Percentiles rank a stretch among this genome's conserved stretches.
Conservation (phyloP, 345 rosid species). For the Eucalyptus regnans region DNA sequence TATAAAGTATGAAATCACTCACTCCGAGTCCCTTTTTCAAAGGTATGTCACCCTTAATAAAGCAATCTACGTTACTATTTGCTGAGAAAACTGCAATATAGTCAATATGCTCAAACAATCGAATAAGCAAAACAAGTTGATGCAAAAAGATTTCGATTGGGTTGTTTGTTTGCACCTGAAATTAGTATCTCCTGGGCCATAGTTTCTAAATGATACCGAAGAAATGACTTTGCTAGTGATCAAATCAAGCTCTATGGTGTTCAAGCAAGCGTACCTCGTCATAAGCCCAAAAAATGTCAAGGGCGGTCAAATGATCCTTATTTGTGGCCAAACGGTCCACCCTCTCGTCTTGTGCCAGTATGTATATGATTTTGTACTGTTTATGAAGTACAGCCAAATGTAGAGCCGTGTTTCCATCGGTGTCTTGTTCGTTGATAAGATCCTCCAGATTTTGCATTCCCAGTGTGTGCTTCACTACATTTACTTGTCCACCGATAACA, state of each 20-base stretch:
- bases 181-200: not conserved
- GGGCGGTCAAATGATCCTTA: not conserved
- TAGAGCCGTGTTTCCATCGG: not conserved
- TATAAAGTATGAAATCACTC: not conserved
- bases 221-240: fast-evolving
- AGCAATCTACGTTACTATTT: not conserved
- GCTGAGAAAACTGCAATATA: not conserved
- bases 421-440: not conserved
- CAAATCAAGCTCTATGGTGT: not conserved
- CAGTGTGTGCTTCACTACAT: fast-evolving
- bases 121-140: not conserved
- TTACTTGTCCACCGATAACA: fast-evolving
- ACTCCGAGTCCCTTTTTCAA: not conserved
- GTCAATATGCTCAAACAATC: not conserved
- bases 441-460: not conserved
- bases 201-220: fast-evolving
- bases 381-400: not conserved
- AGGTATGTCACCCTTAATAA: not conserved
- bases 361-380: not conserved
- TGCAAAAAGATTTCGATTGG: not conserved
- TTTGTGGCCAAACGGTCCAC: not conserved
- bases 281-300: fast-evolving
- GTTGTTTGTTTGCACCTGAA: not conserved
- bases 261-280: fast-evolving
- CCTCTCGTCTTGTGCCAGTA: not conserved